Percentiles rank a stretch among this genome's conserved stretches.
Conservation (phyloP, 805 yeast species). For the Barnettozyma botsteinii region DNA sequence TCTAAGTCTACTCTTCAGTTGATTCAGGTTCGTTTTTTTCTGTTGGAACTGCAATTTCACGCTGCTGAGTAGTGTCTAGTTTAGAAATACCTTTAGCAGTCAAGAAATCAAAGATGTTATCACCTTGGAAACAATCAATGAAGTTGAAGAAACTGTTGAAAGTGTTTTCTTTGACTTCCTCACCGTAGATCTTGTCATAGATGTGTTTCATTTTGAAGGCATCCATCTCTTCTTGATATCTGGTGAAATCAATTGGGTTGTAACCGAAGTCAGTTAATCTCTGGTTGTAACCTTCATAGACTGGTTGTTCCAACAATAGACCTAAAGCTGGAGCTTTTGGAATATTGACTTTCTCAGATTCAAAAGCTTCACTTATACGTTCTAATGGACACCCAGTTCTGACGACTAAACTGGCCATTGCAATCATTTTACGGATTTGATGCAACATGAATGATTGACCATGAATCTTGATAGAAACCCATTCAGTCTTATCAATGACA, state of each 20-base stretch:
- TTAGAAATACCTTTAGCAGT: slow-evolving; percentile 37
- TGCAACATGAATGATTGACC: slow-evolving; percentile 98
- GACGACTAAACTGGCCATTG: slow-evolving; percentile 83
- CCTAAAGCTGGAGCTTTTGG: slow-evolving; percentile 99
- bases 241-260: slow-evolving; percentile 62
- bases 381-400: slow-evolving; percentile 80
- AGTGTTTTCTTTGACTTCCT: slow-evolving; percentile 81
- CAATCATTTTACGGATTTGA: slow-evolving; percentile 96
- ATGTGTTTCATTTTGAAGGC: slow-evolving; percentile 82
- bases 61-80: slow-evolving; percentile 12
- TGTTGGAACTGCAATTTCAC: slow-evolving; percentile 22
- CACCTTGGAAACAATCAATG: slow-evolving; percentile 74
- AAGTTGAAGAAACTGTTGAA: slow-evolving; percentile 89
- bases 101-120: slow-evolving; percentile 38
- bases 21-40: slow-evolving; percentile 10
- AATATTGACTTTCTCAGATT: slow-evolving; percentile 68
- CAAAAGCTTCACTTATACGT: slow-evolving; percentile 74
- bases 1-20: background rate
- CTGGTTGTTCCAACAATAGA: slow-evolving; percentile 82
- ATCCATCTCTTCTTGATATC: slow-evolving; percentile 65
- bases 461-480: slow-evolving; percentile 94
- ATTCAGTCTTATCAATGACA: slow-evolving; percentile 88
- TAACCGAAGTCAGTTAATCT: slow-evolving; percentile 72
- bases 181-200: slow-evolving; percentile 87
- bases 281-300: slow-evolving; percentile 77